phyloP scores from a whole-genome alignment of 139 green algal genomes.

The Chlamydomonas urium region DNA sequence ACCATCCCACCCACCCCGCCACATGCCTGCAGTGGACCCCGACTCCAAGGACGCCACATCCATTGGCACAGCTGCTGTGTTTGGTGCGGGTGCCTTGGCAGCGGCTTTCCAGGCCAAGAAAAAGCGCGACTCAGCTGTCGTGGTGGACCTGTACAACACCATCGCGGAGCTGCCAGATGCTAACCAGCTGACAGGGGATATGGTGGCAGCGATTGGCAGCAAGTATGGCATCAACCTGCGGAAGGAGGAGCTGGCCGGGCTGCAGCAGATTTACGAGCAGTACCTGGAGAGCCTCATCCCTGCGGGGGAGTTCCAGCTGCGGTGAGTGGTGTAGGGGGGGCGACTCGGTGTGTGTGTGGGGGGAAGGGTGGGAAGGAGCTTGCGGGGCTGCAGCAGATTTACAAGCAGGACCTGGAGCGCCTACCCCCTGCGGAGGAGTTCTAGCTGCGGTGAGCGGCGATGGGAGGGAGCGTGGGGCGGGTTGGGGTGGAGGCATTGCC shows the following conservation, averaged over 20 bases:
- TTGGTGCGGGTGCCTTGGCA: slow-evolving; percentile 39
- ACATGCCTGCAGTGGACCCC: slow-evolving; percentile 41
- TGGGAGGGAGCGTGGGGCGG: too few species aligned
- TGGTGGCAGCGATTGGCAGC: slow-evolving; percentile 53
- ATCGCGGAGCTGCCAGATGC: slow-evolving; percentile 63
- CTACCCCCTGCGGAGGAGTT: not conserved
- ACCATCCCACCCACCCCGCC: too few species aligned
- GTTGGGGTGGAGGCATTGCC: too few species aligned
- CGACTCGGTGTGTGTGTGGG: too few species aligned
- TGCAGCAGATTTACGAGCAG: slow-evolving; percentile 9
- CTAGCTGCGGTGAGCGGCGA: slow-evolving; percentile 14
- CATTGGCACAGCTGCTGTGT: slow-evolving; percentile 35
- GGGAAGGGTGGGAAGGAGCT: too few species aligned
- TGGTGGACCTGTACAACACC: slow-evolving; percentile 72
- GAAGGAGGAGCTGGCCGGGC: slow-evolving; percentile 37
- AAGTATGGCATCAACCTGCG: slow-evolving; percentile 72
- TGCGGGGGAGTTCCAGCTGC: slow-evolving; percentile 2
- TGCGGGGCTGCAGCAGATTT: slow-evolving; percentile 23
- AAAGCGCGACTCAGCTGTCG: slow-evolving; percentile 57
- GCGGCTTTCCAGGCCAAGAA: slow-evolving; percentile 48
- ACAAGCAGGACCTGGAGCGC: slow-evolving; percentile 1
- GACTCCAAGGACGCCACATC: slow-evolving; percentile 36
- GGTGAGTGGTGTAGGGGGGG: too few species aligned
- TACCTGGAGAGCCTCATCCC: slow-evolving; percentile 12
- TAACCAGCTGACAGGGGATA: slow-evolving; percentile 41